These are phyloP conservation scores for Paraleonurus japonicus DNA, from an alignment of 257 asterid species.

Conservation along the genomic window DNA sequence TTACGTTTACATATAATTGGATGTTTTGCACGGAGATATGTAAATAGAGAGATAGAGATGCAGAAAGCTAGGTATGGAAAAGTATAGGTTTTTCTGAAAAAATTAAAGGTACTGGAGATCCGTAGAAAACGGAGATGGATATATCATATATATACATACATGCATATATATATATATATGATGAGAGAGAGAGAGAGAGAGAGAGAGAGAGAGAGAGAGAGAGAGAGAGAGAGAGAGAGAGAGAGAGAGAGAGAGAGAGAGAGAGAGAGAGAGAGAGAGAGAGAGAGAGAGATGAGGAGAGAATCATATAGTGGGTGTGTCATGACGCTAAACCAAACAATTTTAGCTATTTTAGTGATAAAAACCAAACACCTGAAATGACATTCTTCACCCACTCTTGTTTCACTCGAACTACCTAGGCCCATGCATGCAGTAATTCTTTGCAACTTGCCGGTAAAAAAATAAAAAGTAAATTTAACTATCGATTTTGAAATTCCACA, in stretches of 20 bases:
- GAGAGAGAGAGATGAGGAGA: background rate
- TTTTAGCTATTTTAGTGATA: conserved; percentile 35
- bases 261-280: background rate
- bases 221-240: background rate
- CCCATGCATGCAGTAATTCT: background rate
- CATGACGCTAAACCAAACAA: conserved; percentile 11
- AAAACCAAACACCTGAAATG: conserved; percentile 41
- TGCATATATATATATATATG: background rate
- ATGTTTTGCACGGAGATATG: background rate
- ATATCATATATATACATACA: background rate
- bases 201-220: background rate
- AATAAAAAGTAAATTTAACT: too few species aligned
- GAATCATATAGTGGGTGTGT: background rate
- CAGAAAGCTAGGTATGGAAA: conserved; percentile 28
- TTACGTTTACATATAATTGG: background rate
- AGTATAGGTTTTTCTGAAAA: conserved; percentile 21
- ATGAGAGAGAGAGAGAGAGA: background rate
- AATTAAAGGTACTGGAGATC: conserved; percentile 22
- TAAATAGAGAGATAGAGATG: background rate
- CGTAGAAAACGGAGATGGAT: conserved; percentile 28
- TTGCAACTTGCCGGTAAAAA: background rate
- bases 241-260: background rate
- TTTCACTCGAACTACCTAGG: background rate
- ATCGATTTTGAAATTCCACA: too few species aligned
- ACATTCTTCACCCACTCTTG: conserved; percentile 42